A percentile compares a stretch with the other conserved stretches of the same genome.
Evolutionary conservation across 176 grass and related monocot genomes (phyloP).

Genomic region (Poa pratensis): DNA sequence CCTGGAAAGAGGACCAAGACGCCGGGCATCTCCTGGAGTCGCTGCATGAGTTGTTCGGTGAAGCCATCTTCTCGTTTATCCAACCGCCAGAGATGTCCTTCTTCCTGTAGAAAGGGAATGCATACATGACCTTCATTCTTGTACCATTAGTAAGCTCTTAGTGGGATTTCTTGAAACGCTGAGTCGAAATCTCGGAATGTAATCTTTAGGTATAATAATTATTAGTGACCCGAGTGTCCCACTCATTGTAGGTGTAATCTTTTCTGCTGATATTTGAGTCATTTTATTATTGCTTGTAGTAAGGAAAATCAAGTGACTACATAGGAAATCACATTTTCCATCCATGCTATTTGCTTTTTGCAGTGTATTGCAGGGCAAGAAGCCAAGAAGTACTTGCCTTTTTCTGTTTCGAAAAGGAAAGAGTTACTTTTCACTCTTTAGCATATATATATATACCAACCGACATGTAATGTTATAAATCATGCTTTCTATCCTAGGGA

Average conservation of each 20-base stretch:
- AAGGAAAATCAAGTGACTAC: not conserved
- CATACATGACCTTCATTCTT: not conserved
- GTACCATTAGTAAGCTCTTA: not conserved
- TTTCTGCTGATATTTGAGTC: not conserved
- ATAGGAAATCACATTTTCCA: no score
- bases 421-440: no score
- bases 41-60: constrained; percentile 70
- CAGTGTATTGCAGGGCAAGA: no score
- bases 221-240: no score
- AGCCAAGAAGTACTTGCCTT: no score
- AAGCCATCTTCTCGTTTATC: constrained; percentile 81
- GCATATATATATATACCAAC: no score
- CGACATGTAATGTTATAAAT: no score
- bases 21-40: constrained; percentile 66
- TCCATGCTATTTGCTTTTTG: no score
- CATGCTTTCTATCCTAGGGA: no score
- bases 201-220: not conserved
- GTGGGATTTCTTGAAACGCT: not conserved
- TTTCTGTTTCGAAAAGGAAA: no score
- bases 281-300: constrained; percentile 6
- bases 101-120: constrained; percentile 59
- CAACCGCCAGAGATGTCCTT: constrained; percentile 63
- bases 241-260: not conserved
- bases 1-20: constrained; percentile 90
- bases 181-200: not conserved